Evolutionary conservation across 176 grass and related monocot species (phyloP), one percentile per base, ranked within the genome.

Genomic region (Lolium rigidum): DNA sequence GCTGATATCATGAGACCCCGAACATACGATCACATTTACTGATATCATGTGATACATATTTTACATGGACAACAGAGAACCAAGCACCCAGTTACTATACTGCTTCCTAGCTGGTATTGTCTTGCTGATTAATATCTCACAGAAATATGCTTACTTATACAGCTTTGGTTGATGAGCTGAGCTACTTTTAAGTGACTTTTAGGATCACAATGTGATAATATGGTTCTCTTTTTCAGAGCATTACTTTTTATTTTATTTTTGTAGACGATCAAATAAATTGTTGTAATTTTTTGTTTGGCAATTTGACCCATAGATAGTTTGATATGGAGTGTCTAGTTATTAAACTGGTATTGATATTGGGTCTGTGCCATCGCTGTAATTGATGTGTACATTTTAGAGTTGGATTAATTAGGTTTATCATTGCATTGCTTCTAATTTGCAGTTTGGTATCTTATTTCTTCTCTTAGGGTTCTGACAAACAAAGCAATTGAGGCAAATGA

Each of bases 401-500:
- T 66, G 20, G 18, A 38, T 76, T 57, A 21, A 44, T 22, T 37
- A 11, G 43, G 13, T 51, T 37, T 46, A 50, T 78, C 21, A 20
- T 38, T 78, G 11, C 10, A 14, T 37, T 11, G 6, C 47, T 80
- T 24, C 26, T 4, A 49, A 37, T 66, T 60, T n/a, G 67, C 18
- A 57, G 43, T 21, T 37, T 22, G 17, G 4, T 81, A 69, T 66
- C 10, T 61, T 78, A 2, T 84, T 25, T 70, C 84, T 81, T 70
- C 18, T 88, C 80, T 35, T 35, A 99, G 97, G 92, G 94, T 99
- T 48, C 85, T 99, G 70, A 99, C 97, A 79, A 99, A 93, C 82
- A 99, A 99, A 94, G 97, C 97, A 85, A 38, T 99, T 38, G 97
- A 99, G 70, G 91, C 92, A 39, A 99, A 99, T 70, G 94, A 96